phyloP scores from a whole-genome alignment of 1,139 yeast species.

The Suhomyces guaymorum region DNA sequence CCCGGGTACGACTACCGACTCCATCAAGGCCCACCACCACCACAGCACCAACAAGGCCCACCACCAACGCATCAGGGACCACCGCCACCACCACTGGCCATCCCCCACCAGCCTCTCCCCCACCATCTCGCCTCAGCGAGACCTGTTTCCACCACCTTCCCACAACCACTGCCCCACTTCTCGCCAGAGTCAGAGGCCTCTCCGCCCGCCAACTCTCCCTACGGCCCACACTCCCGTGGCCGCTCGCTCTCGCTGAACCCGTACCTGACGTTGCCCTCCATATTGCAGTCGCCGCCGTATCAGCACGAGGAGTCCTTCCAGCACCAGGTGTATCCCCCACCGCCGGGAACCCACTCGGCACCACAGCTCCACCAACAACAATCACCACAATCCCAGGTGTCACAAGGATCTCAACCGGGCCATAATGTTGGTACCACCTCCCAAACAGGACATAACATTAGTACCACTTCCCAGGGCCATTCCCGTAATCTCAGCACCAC shows the following conservation, averaged over 20 bases:
- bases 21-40: slow-evolving; percentile 7
- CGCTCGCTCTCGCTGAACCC: not conserved
- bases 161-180: slow-evolving; percentile 1
- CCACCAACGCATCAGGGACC: slow-evolving; percentile 3
- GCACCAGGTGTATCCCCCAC: too few relatives aligned
- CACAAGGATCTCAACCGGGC: too few relatives aligned
- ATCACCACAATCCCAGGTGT: too few relatives aligned
- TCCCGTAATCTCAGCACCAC: too few relatives aligned
- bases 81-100: slow-evolving; percentile 7
- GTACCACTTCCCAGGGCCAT: too few relatives aligned
- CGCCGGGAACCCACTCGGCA: too few relatives aligned
- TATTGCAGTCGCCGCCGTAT: not conserved
- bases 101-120: slow-evolving; percentile 3
- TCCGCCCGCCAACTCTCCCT: not conserved
- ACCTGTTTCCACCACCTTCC: slow-evolving; percentile 5
- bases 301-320: too few relatives aligned
- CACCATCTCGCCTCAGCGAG: slow-evolving; percentile 1
- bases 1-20: slow-evolving; percentile 9
- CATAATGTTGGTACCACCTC: too few relatives aligned
- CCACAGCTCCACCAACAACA: too few relatives aligned
- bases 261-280: not conserved
- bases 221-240: not conserved
- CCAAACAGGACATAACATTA: too few relatives aligned
- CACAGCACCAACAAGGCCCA: slow-evolving; percentile 6
- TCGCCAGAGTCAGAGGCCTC: not conserved